Evolutionary conservation across 345 rosid genomes (phyloP).

Genomic region (Moringa oleifera): DNA sequence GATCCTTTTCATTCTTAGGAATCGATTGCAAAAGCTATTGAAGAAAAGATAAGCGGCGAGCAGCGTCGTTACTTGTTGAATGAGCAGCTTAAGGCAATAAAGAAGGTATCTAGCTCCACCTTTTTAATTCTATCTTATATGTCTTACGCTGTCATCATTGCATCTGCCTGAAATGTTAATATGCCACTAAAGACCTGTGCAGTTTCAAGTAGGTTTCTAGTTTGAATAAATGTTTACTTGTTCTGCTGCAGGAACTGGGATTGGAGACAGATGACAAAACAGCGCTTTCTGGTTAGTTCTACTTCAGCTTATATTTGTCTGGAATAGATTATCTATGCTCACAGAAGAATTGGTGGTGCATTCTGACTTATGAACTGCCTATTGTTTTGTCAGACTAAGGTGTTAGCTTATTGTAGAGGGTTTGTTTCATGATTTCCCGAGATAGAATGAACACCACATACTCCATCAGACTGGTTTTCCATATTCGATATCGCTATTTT

Average conservation of each 20-base stretch:
- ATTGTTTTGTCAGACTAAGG: too few species aligned
- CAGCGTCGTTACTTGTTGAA: constrained; percentile 95
- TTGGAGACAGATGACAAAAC: constrained; percentile 98
- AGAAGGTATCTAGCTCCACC: constrained; percentile 55
- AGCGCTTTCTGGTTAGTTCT: constrained; percentile 79
- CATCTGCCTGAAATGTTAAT: constrained; percentile 1
- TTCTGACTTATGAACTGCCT: too few species aligned
- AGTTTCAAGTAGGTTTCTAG: constrained; percentile 8
- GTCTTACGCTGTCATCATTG: background rate
- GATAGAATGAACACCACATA: too few species aligned
- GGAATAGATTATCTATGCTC: background rate
- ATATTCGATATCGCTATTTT: too few species aligned
- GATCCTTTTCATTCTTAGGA: constrained; percentile 40
- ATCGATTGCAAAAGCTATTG: constrained; percentile 95
- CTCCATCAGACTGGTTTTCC: too few species aligned
- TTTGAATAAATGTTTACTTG: constrained; percentile 16
- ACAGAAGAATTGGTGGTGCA: background rate
- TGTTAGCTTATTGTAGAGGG: too few species aligned
- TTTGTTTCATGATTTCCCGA: too few species aligned
- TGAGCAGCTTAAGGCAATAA: constrained; percentile 98
- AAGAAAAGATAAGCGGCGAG: constrained; percentile 97
- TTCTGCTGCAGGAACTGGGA: constrained; percentile 77
- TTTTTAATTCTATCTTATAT: background rate
- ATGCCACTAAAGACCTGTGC: background rate
- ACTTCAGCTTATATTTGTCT: constrained; percentile 9